Base-by-base conservation (phyloP, 176 grass and related monocot species). In the Zizania latifolia region DNA sequence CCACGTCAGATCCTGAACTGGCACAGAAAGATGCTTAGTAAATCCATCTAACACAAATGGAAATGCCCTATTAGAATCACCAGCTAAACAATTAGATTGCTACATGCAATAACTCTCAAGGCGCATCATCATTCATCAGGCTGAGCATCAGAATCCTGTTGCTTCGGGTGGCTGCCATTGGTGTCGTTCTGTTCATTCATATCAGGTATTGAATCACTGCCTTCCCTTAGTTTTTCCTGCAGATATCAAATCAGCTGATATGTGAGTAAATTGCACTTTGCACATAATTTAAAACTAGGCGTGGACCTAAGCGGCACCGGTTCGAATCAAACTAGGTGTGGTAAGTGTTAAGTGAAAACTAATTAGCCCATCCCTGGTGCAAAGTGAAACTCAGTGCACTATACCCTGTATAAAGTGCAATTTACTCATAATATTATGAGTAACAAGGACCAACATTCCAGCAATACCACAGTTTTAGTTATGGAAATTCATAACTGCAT, bases 161-260 rank as follows among this genome's bases (percentile, higher is more conserved):
- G 58, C 58, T 65, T 87, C 51, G 74, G 48, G 67, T 23, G 6
- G 67, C 51, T 33, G 77, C 14, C 70, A 14, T 78, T 77, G 1
- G 74, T 30, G n/a, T 41, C 80, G 1, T 83, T 68, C 33, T 78
- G 40, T 50, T 78, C 74, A 66, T 87, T 87, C 74, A 83, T 89
- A 46, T 89, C 72, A 29, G 78, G 82, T 29, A 81, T 80, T 14
- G 82, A 13, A 22, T 89, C 83, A 62, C 83, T 48, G 10, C 28
- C 80, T n/a, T 71, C 76, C 23, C 81, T 84, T 14, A 90, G 76
- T 77, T 90, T 93, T 72, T 85, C 85, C 91, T 93, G 82, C 84
- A 77, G 74, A 61, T 29, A 68, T 13, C 22, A 58, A 66, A 82
- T 29, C 63, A 54, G 17, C 38, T n/a, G n/a, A n/a, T n/a, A n/a